Percentiles rank a stretch among this genome's conserved stretches.
Evolutionary conservation across 257 asterid genomes (phyloP).

Genomic region (Fraxinus pennsylvanica): DNA sequence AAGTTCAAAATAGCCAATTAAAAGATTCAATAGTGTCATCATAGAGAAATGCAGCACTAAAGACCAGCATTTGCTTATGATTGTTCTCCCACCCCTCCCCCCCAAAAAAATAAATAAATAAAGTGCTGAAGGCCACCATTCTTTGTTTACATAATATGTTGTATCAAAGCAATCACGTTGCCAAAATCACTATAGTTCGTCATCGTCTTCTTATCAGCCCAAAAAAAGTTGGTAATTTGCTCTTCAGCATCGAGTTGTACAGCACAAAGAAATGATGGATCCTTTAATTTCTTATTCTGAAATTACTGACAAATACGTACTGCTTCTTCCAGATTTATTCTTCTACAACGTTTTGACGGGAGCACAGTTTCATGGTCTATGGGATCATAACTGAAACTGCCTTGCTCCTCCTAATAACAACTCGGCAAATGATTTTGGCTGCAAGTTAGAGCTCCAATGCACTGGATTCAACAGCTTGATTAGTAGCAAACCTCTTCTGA

Average conservation of each 20-base stretch:
- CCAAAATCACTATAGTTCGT: slow-evolving; percentile 56
- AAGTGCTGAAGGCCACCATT: slow-evolving; percentile 44
- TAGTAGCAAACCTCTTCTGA: slow-evolving; percentile 44
- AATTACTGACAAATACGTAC: slow-evolving; percentile 45
- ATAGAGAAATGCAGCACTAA: slow-evolving; percentile 57
- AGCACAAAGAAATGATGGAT: slow-evolving; percentile 45
- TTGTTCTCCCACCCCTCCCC: slow-evolving; percentile 42
- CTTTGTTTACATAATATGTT: slow-evolving; percentile 38
- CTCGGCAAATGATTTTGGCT: slow-evolving; percentile 42
- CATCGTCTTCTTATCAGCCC: slow-evolving; percentile 67
- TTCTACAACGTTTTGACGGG: slow-evolving; percentile 36
- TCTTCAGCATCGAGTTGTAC: slow-evolving; percentile 52
- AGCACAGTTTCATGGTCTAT: slow-evolving; percentile 50
- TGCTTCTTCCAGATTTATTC: slow-evolving; percentile 45
- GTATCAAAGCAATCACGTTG: slow-evolving; percentile 58
- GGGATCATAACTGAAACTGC: slow-evolving; percentile 31
- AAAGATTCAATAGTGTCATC: slow-evolving; percentile 46
- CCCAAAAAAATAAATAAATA: slow-evolving; percentile 17
- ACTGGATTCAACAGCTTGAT: slow-evolving; percentile 36
- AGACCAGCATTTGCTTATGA: slow-evolving; percentile 52
- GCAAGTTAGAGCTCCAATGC: slow-evolving; percentile 31
- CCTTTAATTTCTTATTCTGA: slow-evolving; percentile 43
- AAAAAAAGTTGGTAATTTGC: slow-evolving; percentile 51
- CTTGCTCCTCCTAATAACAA: slow-evolving; percentile 37
- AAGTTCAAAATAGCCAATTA: slow-evolving; percentile 52